Evolutionary conservation across 345 rosid species (phyloP), one percentile per base, ranked within the genome.

Genomic region (thale cress (Arabidopsis thaliana)): DNA sequence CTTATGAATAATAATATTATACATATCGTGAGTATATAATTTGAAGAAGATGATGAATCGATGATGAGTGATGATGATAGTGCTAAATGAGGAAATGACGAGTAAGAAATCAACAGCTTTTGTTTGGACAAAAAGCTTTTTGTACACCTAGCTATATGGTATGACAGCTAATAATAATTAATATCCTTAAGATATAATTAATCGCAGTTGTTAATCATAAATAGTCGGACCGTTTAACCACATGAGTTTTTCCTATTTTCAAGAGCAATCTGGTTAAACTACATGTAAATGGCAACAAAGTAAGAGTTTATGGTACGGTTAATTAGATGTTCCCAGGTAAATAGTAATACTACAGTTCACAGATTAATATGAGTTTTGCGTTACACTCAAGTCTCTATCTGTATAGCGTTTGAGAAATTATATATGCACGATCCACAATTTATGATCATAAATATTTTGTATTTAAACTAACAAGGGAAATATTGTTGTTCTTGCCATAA

Each of bases 51-150:
- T 56, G 49, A 65, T 23, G 71, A 44, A 55, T 20, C 25, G 14
- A 28, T 57, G 58, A 34, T 72, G 40, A 38, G 2, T 11, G 42
- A 73, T 73, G 63, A 73, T 66, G 73, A 66, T 37, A 40, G 45
- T 58, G 45, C 59, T 58, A 67, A 25, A 59, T 59, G 4, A 41
- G 69, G 70, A 63, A 73, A 63, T 42, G 45, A 38, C 53, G 46
- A 73, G 63, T 52, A 42, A 12, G 8, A 63, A 73, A 53, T 20
- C 36, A 41, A 63, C 45, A 41, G 28, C 63, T 52, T 49, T 62
- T 38, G 76, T 72, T 72, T 72, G 69, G 44, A 72, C 69, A 40
- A 71, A 34, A 8, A 72, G 30, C 68, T 49, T 38, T 60, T 60
- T 49, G 30, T 28, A 37, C 68, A 61, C 60, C 4, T 60, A 28